Evolutionary conservation across 164 flowering plant species (phyloP), one percentile per base, ranked within the genome.

Genomic region (Magnolia kwangsiensis): DNA sequence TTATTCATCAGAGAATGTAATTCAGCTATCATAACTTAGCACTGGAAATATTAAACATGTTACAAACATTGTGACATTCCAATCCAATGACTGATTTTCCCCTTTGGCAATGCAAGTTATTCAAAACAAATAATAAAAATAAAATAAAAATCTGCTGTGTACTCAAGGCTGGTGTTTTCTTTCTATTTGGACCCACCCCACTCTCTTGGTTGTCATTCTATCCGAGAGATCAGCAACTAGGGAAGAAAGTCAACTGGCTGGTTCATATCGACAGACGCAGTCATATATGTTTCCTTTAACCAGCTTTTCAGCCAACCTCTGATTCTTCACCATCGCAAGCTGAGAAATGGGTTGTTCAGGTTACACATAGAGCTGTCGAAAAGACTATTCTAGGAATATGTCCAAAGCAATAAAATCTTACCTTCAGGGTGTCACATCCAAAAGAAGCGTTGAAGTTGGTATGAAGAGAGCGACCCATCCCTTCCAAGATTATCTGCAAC

Each of bases 311-410:
- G 99, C 99, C 85, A 96, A 72, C 73, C 99, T 90, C 81, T 96
- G 99, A 74, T 96, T 96, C 91, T 96, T 96, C 89, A 96, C 97
- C 99, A 96, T 96, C 13, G 99, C 99, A 63, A 94, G 97, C 98
- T 96, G 92, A 84, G 79, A 77, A 71, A 76, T 10, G 49, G 68
- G n/a, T 55, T 31, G 11, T 27, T 74, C 19, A 11, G 1, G 71
- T 64, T 21, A 65, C 21, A 50, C 24, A 24, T 0, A 21, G 7
- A 27, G 20, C 19, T n/a, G 24, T 65, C 14, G 13, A 29, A 68
- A 31, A 37, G 29, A 68, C 71, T 68, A 16, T 31, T 14, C 8
- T 29, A 6, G 27, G 8, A 51, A 51, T 21, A 50, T 16, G 4
- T 7, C 58, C 50, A 70, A 13, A 74, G 4, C 16, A 67, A 29